Evolutionary conservation across 371 early-diverging fungal species (phyloP), one percentile per base, ranked within the genome.

Genomic region (Circinella minor): DNA sequence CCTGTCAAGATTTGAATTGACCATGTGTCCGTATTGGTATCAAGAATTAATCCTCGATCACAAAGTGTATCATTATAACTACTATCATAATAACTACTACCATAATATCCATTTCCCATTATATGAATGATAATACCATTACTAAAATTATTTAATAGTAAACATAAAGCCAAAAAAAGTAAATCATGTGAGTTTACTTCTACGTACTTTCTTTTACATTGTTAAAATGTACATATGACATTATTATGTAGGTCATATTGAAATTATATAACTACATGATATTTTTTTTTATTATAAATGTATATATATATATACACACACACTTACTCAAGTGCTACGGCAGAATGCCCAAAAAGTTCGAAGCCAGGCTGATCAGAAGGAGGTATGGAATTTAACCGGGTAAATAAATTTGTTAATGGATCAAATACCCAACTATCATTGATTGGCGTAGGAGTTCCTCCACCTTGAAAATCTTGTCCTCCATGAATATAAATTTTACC

Each of bases 401-500:
- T 47, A 34, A 63, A 70, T 38, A 59, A 46, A 34, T 63, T 55
- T 36, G 65, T 66, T 43, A 18, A 27, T 13, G 66, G 61, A 71
- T 71, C 62, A 47, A 59, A 71, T 13, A 61, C 63, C 71, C 71
- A 71, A 57, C 34, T 57, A n/a, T 57, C 57, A 57, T 57, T 57
- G 39, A 18, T 51, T 0, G n/a, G n/a, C 5, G 15, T n/a, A 15
- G 4, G 14, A 17, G 8, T 51, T 51, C 5, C 15, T 51, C 3
- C 51, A 13, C 4, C 5, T 51, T 61, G 18, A 61, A 46, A 0
- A 20, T 34, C n/a, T 36, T n/a, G 47, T 49, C 71, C 71, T 39
- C 71, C 71, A 39, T 66, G 49, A 36, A 71, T 61, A 38, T 71
- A 71, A 11, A 71, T 61, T 54, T 71, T 65, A 9, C 71, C 71